Base-by-base conservation (phyloP, 805 yeast genomes). In the Wickerhamiella qilinensis region DNA sequence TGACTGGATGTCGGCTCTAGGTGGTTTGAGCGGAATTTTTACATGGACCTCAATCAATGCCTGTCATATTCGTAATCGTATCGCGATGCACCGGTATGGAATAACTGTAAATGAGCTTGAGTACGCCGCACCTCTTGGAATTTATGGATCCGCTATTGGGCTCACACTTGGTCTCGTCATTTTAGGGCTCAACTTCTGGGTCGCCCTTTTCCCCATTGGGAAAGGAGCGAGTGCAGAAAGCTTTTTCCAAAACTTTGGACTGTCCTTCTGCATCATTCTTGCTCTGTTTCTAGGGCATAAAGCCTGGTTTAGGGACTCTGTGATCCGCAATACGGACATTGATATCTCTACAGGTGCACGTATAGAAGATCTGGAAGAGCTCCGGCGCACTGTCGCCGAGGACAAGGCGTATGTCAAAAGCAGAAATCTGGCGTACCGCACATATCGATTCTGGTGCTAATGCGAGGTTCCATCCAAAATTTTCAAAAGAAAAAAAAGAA, bases 141-240 rank as follows among this genome's bases (percentile, higher is more conserved):
- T 75, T 22, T 60, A 54, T 47, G 93, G 93, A 35, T 76, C 93
- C 1, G 55, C 53, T 43, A 69, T 69, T 54, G 93, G 91, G 39
- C 51, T 71, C 15, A 41, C 58, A 20, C 58, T 84, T 52, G 75
- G 75, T 54, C 29, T 68, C 24, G 55, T 77, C 40, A 75, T 82
- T 44, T 63, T 84, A 43, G 61, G 71, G 40, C 82, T 85, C 22
- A 86, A 80, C 60, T 80, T 83, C 65, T 83, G 88, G 83, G 67
- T 77, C 42, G 86, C 91, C 5, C 60, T 79, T 31, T 81, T 66
- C 67, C 93, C 93, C 19, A 17, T 16, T 5, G 33, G 33, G 12
- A 37, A 32, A 14, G 35, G 16, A 19, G 33, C 33, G 25, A 22
- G 25, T 37, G 40, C 17, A 29, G 39, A 3, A 58, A 67, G 25